These are phyloP conservation scores for Alnus glutinosa DNA, from an alignment of 306 rosid genomes.

Conservation along the genomic window DNA sequence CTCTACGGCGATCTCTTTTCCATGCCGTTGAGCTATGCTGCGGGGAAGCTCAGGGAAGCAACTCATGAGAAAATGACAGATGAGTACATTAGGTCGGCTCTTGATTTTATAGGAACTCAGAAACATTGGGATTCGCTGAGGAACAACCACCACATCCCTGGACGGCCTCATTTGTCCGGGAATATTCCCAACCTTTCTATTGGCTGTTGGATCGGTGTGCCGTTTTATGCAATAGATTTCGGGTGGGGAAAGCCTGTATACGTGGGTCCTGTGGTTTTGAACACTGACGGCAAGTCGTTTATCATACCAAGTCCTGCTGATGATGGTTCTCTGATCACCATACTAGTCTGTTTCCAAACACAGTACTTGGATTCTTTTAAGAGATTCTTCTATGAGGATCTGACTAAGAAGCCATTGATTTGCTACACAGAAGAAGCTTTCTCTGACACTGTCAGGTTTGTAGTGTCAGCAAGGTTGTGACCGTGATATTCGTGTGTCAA, in stretches of 20 bases:
- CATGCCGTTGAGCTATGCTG: conserved; percentile 10
- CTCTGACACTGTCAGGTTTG: too few species aligned
- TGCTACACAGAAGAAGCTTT: too few species aligned
- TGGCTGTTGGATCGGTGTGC: conserved; percentile 10
- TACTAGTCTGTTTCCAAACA: conserved; percentile 12
- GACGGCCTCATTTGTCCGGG: too few species aligned
- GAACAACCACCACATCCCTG: too few species aligned
- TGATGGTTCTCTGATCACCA: conserved; percentile 7
- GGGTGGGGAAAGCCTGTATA: conserved; percentile 22
- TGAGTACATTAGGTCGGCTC: conserved; percentile 17
- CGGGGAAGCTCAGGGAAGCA: conserved; percentile 25
- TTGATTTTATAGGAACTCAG: conserved; percentile 4
- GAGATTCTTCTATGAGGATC: conserved; percentile 1
- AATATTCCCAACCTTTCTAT: too few species aligned
- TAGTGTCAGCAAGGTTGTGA: too few species aligned
- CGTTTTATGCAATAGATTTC: conserved; percentile 3
- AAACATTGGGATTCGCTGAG: neutral
- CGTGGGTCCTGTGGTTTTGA: neutral
- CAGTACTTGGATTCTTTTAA: conserved; percentile 4
- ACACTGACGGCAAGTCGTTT: neutral
- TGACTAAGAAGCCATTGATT: too few species aligned
- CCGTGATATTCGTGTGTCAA: too few species aligned
- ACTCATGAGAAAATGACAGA: conserved; percentile 20
- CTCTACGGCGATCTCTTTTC: neutral
- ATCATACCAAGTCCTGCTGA: conserved; percentile 1